Conservation (phyloP, 2,329 filamentous ascomycete species). For the Malbranchea zuffiana region DNA sequence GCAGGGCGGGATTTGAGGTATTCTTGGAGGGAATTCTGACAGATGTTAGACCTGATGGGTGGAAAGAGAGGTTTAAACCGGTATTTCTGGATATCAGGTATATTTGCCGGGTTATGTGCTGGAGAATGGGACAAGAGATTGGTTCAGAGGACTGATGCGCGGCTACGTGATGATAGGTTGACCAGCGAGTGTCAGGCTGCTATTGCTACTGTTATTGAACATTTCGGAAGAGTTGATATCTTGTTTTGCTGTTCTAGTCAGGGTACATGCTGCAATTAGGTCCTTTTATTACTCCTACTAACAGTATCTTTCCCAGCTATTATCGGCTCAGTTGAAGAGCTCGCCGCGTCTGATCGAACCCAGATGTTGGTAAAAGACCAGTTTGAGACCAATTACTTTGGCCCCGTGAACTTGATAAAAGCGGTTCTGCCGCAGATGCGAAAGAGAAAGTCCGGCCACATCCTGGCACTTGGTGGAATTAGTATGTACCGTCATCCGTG, state of each 20-base stretch:
- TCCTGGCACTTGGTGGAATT: constrained; percentile 80
- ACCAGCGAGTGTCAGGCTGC: constrained; percentile 70
- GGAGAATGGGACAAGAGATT: not conserved
- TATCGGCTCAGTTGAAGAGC: constrained; percentile 82
- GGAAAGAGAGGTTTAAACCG: constrained; percentile 63
- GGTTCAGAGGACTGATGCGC: not conserved
- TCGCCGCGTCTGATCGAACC: constrained; percentile 61
- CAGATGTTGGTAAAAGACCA: constrained; percentile 75
- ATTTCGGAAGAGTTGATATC: constrained; percentile 82
- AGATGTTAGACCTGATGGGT: constrained; percentile 57
- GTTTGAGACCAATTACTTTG: constrained; percentile 92
- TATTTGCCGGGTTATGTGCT: not conserved
- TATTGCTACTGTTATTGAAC: constrained; percentile 71
- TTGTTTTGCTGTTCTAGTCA: constrained; percentile 81
- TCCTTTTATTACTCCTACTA: constrained; percentile 4
- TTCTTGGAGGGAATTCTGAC: constrained; percentile 52
- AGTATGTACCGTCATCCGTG: constrained; percentile 35
- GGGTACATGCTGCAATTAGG: constrained; percentile 39
- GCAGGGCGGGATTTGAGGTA: constrained; percentile 67
- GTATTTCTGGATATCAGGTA: constrained; percentile 49
- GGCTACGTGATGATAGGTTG: constrained; percentile 30
- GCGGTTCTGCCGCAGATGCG: constrained; percentile 71
- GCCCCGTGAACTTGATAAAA: constrained; percentile 91
- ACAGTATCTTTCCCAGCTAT: constrained; percentile 47
- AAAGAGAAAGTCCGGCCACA: constrained; percentile 70